Evolutionary conservation across 2,329 filamentous ascomycete genomes (phyloP).

Genomic region (Tolypocladium amazonense): DNA sequence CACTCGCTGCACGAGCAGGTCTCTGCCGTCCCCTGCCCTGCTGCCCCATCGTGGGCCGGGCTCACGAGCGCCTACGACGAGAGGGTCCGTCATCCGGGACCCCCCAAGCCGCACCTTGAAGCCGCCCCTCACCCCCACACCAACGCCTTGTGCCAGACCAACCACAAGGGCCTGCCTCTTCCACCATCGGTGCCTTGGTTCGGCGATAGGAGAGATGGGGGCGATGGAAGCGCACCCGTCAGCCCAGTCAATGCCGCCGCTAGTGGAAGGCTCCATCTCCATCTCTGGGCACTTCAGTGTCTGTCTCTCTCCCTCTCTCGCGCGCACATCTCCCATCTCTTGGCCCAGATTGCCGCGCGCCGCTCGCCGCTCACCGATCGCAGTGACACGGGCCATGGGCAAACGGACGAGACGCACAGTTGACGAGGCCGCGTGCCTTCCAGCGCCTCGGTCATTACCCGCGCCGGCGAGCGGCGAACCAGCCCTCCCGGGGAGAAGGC

Average conservation of each 20-base stretch:
- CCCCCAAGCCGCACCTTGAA: not conserved
- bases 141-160: not conserved
- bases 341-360: not conserved
- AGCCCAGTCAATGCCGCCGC: constrained; percentile 5
- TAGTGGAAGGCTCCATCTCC: constrained; percentile 4
- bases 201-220: constrained; percentile 6
- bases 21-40: not conserved
- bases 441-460: not conserved
- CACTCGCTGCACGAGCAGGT: not conserved
- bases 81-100: not conserved
- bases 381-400: not conserved
- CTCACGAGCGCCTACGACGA: not conserved
- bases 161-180: not conserved
- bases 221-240: constrained; percentile 5
- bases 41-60: not conserved
- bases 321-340: not conserved
- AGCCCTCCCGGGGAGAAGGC: not conserved
- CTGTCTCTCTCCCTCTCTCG: not conserved
- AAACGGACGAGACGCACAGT: not conserved
- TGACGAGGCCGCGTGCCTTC: not conserved
- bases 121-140: not conserved
- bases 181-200: constrained; percentile 1
- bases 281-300: not conserved
- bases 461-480: not conserved
- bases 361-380: not conserved